Evolutionary conservation across 1,139 yeast genomes (phyloP), one percentile per base, ranked within the genome.

Genomic region (Ogataea hybrid): DNA sequence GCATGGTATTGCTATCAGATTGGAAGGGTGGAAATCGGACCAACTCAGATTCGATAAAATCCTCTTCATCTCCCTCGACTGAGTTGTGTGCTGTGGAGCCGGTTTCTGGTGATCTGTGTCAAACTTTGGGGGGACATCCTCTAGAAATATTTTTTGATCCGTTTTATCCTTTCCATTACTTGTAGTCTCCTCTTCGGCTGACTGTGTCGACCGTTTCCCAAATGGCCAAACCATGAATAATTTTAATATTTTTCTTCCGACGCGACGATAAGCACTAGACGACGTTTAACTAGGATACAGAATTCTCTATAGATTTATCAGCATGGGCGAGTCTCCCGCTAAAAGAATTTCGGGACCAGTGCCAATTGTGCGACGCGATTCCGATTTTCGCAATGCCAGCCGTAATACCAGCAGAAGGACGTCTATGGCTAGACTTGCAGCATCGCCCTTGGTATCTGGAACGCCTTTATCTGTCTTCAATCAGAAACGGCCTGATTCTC

Each of bases 1-100:
- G 62, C 97, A 90, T 2, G 97, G 96, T 61, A 89, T 85, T 43
- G 70, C 66, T 14, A 80, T 71, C 45, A 84, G 68, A 34, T 75
- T 71, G 3, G 69, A 69, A 7, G 79, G 54, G 8, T 73, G 66
- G 59, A 89, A 84, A 58, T 87, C 95, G 0, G 69, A 65, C 27
- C 54, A 31, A 2, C 51, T 36, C 5, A 58, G 40, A 1, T 52
- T 31, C 11, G 48, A 32, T 2, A 55, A 10, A 30, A 45, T 46
- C 25, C 37, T 41, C 16, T 42, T 44, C 14, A 52, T 43, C 36
- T 55, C 58, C 30, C 46, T 42, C 1, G 56, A 42, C 14, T 46
- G 49, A 1, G 57, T 46, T 22, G 25, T 47, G 12, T 32, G 32
- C 12, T 43, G 46, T 11, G 41, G 37, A n/a, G 23, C 17, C 5